Conservation (phyloP, 1,284 basidiomycete genomes). For the Ustilago loliicola region DNA sequence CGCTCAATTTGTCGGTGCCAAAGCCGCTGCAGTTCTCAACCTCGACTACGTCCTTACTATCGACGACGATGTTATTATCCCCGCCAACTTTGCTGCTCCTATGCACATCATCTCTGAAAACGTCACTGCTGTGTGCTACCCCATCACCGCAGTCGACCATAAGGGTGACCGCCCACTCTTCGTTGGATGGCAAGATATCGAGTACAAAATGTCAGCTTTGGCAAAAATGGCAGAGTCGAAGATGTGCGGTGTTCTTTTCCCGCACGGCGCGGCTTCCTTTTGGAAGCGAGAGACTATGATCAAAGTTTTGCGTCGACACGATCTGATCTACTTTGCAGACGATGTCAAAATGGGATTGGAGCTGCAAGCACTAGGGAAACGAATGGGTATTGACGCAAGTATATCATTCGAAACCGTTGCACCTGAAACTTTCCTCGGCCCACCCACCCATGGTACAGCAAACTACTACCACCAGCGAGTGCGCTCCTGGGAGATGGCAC, state of each 20-base stretch:
- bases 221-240: constrained; percentile 41
- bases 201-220: constrained; percentile 48
- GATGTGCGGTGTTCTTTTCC: constrained; percentile 42
- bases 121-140: constrained; percentile 42
- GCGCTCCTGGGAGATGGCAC: constrained; percentile 43
- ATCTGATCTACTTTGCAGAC: constrained; percentile 46
- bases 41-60: constrained; percentile 46
- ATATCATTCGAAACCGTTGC: constrained; percentile 45
- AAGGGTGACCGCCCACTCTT: constrained; percentile 48
- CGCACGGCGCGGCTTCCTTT: constrained; percentile 41
- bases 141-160: constrained; percentile 41
- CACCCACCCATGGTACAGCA: constrained; percentile 16
- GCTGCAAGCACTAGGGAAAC: constrained; percentile 31
- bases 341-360: constrained; percentile 50
- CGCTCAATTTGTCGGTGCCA: constrained; percentile 43
- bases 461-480: constrained; percentile 48
- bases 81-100: constrained; percentile 43
- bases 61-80: constrained; percentile 49
- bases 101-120: constrained; percentile 35
- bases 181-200: constrained; percentile 49
- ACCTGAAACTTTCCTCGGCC: constrained; percentile 41
- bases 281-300: constrained; percentile 44
- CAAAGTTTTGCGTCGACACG: constrained; percentile 27
- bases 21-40: constrained; percentile 26
- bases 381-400: constrained; percentile 31